phyloP scores from a whole-genome alignment of 192 early-diverging fungal species.

The Coemansia sp. region DNA sequence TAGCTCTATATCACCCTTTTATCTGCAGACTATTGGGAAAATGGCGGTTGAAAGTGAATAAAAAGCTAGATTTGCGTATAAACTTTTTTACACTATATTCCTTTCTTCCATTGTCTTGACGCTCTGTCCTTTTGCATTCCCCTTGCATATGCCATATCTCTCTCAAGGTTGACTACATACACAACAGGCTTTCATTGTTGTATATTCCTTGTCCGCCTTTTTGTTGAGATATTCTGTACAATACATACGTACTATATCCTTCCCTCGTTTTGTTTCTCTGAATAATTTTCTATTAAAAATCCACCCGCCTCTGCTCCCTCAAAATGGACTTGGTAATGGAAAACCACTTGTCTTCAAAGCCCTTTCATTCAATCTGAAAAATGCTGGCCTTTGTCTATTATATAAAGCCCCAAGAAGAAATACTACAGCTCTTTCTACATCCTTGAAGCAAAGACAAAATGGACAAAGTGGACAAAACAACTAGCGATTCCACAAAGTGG shows the following conservation, averaged over 20 bases:
- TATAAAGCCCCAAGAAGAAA: neutral
- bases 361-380: neutral
- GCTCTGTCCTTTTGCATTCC: neutral
- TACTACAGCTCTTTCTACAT: neutral
- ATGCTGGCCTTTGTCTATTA: neutral
- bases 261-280: constrained; percentile 3
- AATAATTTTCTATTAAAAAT: neutral
- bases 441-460: neutral
- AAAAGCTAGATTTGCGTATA: neutral
- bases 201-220: neutral
- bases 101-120: neutral
- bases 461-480: neutral
- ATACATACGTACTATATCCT: constrained; percentile 9
- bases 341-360: neutral
- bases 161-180: neutral
- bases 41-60: neutral
- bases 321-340: neutral
- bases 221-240: constrained; percentile 1
- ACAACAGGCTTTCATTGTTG: constrained; percentile 1
- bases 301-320: neutral
- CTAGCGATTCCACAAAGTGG: neutral
- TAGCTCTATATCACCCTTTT: neutral
- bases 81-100: neutral
- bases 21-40: neutral
- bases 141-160: constrained; percentile 8